Conservation (phyloP, 192 early-diverging fungal species). For the Coemansia sp. region DNA sequence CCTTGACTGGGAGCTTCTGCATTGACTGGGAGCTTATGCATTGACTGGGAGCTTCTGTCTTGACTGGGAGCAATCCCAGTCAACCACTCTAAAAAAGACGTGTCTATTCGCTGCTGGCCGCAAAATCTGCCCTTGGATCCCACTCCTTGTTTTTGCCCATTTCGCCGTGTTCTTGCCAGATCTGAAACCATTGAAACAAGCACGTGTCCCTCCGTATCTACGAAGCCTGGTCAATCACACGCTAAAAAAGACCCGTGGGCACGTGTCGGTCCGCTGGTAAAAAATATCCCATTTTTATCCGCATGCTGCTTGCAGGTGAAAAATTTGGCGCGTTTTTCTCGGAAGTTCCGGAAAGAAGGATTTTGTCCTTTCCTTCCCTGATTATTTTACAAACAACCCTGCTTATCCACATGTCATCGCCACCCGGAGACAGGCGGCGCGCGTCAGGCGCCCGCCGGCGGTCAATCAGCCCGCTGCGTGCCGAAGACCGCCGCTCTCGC, state of each 20-base stretch:
- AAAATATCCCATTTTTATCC: constrained; percentile 9
- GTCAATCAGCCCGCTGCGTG: constrained; percentile 21
- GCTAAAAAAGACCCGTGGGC: neutral
- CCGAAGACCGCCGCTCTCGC: constrained; percentile 6
- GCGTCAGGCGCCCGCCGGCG: constrained; percentile 9
- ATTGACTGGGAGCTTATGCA: no score
- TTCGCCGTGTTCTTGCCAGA: no score
- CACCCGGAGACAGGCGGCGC: constrained; percentile 9
- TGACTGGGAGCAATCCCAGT: neutral
- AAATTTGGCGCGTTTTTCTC: neutral
- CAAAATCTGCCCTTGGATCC: no score
- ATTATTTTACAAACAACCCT: no score
- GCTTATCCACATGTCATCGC: constrained; percentile 11
- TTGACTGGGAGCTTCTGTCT: no score
- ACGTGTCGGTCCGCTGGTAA: constrained; percentile 1
- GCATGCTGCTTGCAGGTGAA: constrained; percentile 1
- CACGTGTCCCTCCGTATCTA: neutral
- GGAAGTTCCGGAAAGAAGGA: neutral
- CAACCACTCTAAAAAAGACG: constrained; percentile 1
- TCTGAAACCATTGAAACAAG: neutral
- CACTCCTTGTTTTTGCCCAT: no score
- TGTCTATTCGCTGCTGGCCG: no score
- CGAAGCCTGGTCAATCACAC: neutral
- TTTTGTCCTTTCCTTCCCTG: neutral
- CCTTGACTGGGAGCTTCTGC: no score